Base-by-base conservation (phyloP, 2,329 filamentous ascomycete species). In the Chaetomium strumarium region DNA sequence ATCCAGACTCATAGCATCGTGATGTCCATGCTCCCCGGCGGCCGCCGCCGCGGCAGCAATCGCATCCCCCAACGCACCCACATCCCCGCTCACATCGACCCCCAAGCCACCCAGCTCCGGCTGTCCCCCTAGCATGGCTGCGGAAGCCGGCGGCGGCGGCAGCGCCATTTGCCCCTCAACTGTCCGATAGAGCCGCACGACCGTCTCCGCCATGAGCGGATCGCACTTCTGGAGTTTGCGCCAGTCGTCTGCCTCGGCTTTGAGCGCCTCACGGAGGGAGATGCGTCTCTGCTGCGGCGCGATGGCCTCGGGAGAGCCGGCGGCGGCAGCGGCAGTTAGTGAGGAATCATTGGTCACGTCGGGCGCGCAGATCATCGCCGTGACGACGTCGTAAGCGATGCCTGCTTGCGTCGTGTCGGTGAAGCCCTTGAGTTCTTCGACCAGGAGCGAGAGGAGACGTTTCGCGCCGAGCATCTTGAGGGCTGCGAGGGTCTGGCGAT, bases 311-410 rank as follows among this genome's bases (percentile, higher is more conserved):
- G 39, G 2, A 14, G 47, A 14, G 67, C 52, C 14, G 1, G 16
- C 14, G 66, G 60, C 8, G 62, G 55, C 0, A 67, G 64, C 5
- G 68, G 68, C 5, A 65, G 65, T 29, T 0, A 68, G 64, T 7
- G 68, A 67, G 2, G 70, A 62, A 53, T 74, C 67, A 59, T 74
- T 78, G 34, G 69, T 75, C 1, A 73, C 73, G 60, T 84, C 77
- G 0, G 86, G 85, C 0, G 85, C 81, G 62, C 86, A 88, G 10
- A 91, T 74, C 8, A 91, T 71, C 1, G 84, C 80, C 2, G 79
- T 80, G 2, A 80, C 85, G 10, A 90, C 75, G 60, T 91, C 88
- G 51, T 90, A 79, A 0, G 80, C 81, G 5, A 84, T 71, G 51
- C 78, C 76, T 1, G 78, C 80, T 57, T 79, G 81, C 5, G 80